phyloP scores from a whole-genome alignment of 202 grass and related monocot genomes.

The Zoysia matrella region DNA sequence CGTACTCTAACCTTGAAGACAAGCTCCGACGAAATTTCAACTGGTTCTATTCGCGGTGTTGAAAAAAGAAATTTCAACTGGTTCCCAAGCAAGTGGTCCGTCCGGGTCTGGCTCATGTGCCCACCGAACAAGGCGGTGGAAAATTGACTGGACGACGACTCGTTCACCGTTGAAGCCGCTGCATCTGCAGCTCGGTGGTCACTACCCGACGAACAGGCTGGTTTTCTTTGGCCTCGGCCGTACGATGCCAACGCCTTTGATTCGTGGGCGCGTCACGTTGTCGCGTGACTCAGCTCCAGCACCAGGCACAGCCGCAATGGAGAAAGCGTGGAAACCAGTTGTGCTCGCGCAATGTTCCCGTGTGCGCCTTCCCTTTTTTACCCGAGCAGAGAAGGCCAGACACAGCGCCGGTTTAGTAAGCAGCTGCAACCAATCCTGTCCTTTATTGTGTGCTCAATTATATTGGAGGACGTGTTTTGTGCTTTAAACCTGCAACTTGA shows the following conservation, averaged over 20 bases:
- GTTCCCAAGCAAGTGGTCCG: neutral
- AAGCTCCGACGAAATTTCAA: no score
- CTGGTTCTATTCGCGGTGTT: no score
- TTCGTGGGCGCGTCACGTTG: neutral
- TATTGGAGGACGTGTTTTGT: no score
- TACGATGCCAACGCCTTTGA: neutral
- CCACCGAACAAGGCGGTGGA: neutral
- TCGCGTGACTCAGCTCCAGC: conserved; percentile 39
- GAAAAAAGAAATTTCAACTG: no score
- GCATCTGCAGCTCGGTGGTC: neutral
- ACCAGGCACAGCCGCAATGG: no score
- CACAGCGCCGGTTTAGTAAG: neutral
- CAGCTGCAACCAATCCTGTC: neutral
- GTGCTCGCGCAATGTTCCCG: conserved; percentile 11
- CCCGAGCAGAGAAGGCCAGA: neutral
- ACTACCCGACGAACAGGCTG: neutral
- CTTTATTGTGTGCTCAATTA: neutral
- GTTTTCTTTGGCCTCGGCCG: neutral
- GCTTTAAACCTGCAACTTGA: no score
- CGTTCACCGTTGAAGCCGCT: neutral
- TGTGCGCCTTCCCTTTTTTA: conserved; percentile 2
- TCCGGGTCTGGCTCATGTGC: neutral
- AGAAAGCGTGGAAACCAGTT: neutral
- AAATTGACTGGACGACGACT: neutral
- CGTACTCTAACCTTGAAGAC: no score